Evolutionary conservation across 768 basidiomycete species (phyloP).

Genomic region (Russula dissimulans): DNA sequence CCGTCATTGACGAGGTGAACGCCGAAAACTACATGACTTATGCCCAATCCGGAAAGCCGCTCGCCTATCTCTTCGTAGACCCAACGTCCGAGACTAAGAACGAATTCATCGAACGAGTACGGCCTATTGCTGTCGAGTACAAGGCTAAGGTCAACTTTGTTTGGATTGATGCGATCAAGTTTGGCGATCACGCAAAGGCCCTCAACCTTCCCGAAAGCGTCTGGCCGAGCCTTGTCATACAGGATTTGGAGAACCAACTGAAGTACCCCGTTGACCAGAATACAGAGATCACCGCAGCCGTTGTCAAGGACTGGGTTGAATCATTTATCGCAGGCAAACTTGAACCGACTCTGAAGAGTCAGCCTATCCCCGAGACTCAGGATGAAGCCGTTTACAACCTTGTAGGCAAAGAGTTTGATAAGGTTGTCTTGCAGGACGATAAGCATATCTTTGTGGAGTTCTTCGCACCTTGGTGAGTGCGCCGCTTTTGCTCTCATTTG

Average conservation of each 20-base stretch:
- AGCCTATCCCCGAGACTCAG: conserved; percentile 76
- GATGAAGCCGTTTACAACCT: conserved; percentile 74
- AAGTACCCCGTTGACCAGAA: conserved; percentile 82
- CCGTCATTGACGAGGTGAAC: conserved; percentile 84
- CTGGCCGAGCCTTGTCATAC: conserved; percentile 93
- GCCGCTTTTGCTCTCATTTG: conserved; percentile 6
- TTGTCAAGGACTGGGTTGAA: conserved; percentile 49
- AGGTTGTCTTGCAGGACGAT: conserved; percentile 72
- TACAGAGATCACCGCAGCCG: conserved; percentile 48
- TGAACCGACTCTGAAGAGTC: conserved; percentile 79
- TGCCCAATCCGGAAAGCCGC: conserved; percentile 70
- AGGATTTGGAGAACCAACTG: conserved; percentile 72
- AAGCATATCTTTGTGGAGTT: conserved; percentile 98
- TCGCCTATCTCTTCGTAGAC: conserved; percentile 93
- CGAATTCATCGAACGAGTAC: conserved; percentile 54
- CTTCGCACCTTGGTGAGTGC: conserved; percentile 84
- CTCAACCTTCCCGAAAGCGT: conserved; percentile 77
- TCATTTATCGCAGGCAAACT: conserved; percentile 66
- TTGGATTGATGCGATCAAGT: conserved; percentile 94
- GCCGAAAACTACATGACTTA: conserved; percentile 90
- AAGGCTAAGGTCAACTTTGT: conserved; percentile 93
- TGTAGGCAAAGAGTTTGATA: conserved; percentile 85
- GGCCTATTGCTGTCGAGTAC: conserved; percentile 69
- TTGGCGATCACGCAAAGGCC: conserved; percentile 90
- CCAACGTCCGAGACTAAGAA: conserved; percentile 59